Conservation (phyloP, 257 asterid genomes). For the Capsicum rhomboideum region DNA sequence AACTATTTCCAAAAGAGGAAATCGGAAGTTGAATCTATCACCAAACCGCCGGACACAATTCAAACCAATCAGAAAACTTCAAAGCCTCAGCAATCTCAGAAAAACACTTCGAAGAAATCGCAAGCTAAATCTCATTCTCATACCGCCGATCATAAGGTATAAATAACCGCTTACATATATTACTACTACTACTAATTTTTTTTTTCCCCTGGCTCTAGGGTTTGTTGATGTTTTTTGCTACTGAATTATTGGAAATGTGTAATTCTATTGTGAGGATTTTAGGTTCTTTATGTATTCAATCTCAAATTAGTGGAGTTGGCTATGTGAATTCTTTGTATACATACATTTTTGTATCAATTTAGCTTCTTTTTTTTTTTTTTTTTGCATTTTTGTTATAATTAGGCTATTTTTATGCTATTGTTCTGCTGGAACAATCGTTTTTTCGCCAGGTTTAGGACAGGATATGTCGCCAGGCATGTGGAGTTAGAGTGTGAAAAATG, state of each 20-base stretch:
- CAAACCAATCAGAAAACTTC: constrained; percentile 28
- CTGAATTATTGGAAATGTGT: background rate
- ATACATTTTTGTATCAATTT: background rate
- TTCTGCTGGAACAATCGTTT: background rate
- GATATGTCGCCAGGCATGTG: background rate
- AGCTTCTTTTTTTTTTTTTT: background rate
- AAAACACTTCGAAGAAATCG: constrained; percentile 35
- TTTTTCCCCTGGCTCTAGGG: background rate
- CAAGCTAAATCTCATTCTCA: constrained; percentile 64
- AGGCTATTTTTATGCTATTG: background rate
- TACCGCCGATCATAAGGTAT: constrained; percentile 72
- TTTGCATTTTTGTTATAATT: background rate
- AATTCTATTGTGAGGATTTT: background rate
- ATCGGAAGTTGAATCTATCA: constrained; percentile 68
- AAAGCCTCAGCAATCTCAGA: constrained; percentile 24
- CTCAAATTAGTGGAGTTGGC: too few species aligned
- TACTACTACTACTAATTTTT: background rate
- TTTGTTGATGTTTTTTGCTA: background rate
- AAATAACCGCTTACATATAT: background rate
- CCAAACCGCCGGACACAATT: constrained; percentile 30
- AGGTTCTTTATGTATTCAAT: background rate
- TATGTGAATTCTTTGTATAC: background rate
- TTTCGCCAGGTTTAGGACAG: background rate
- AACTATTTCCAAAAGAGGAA: constrained; percentile 58
- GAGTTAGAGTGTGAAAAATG: background rate